A percentile compares a stretch with the other conserved stretches of the same genome.
Conservation (phyloP, 2,329 filamentous ascomycete genomes). For the Sclerotinia nivalis region DNA sequence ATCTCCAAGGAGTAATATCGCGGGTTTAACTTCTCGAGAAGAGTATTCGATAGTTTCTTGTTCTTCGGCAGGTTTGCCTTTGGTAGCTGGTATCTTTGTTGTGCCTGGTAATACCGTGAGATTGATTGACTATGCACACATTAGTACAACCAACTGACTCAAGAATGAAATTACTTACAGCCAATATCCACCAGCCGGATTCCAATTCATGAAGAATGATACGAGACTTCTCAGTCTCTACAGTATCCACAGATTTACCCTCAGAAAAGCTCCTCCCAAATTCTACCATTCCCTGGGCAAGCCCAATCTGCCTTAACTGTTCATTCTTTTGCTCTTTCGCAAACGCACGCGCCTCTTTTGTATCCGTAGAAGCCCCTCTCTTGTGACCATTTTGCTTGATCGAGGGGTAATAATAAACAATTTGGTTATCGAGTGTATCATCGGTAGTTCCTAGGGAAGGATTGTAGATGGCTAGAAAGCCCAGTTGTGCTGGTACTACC, state of each 20-base stretch:
- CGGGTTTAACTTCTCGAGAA: constrained; percentile 83
- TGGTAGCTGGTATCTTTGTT: constrained; percentile 44
- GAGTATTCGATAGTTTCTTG: constrained; percentile 69
- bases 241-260: constrained; percentile 72
- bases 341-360: constrained; percentile 38
- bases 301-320: constrained; percentile 85
- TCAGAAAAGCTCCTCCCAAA: constrained; percentile 88
- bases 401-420: constrained; percentile 76
- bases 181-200: constrained; percentile 91
- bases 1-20: constrained; percentile 75
- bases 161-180: constrained; percentile 57
- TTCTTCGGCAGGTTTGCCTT: constrained; percentile 30
- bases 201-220: constrained; percentile 87
- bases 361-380: constrained; percentile 6
- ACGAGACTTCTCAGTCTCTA: constrained; percentile 88
- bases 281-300: constrained; percentile 94
- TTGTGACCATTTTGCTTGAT: constrained; percentile 24
- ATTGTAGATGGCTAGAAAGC: constrained; percentile 94
- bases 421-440: constrained; percentile 69
- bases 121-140: constrained; percentile 65
- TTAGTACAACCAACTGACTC: constrained; percentile 26
- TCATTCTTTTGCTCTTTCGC: constrained; percentile 74
- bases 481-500: constrained; percentile 71
- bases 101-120: constrained; percentile 72
- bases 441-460: constrained; percentile 70